A percentile compares a stretch with the other conserved stretches of the same genome.
Evolutionary conservation across 345 rosid genomes (phyloP).

Genomic region (Eucalyptus shirleyi): DNA sequence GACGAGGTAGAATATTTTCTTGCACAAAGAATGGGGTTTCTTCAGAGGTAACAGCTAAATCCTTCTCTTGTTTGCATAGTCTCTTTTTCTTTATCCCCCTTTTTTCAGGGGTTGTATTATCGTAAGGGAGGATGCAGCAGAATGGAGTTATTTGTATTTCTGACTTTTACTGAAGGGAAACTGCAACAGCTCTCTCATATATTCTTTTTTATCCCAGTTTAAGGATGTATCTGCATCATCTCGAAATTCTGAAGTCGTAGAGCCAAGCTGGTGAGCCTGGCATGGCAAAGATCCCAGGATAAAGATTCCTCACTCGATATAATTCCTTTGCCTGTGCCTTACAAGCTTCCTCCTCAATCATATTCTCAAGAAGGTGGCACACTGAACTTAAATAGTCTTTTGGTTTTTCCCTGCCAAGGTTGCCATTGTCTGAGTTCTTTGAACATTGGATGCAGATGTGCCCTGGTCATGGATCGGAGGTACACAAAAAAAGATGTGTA

Average conservation of each 20-base stretch:
- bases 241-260: constrained; percentile 2
- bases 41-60: constrained; percentile 16
- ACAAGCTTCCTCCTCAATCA: constrained; percentile 66
- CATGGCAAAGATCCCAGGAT: constrained; percentile 36
- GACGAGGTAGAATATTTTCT: constrained; percentile 29
- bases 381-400: background rate
- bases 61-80: background rate
- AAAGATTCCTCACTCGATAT: constrained; percentile 19
- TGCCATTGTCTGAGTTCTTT: background rate
- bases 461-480: constrained; percentile 90
- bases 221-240: constrained; percentile 4
- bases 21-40: constrained; percentile 27
- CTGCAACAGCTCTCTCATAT: background rate
- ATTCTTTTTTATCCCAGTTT: background rate
- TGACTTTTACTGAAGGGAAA: background rate
- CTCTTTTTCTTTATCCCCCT: background rate
- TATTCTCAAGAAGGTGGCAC: constrained; percentile 58
- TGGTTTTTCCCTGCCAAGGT: background rate
- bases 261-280: constrained; percentile 54
- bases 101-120: background rate
- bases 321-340: constrained; percentile 63
- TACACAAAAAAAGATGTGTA: constrained; percentile 69
- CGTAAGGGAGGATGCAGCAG: background rate
- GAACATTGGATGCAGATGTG: constrained; percentile 33
- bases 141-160: background rate